Base-by-base conservation (phyloP, 1,284 basidiomycete genomes). In the Sporisorium exsertum region DNA sequence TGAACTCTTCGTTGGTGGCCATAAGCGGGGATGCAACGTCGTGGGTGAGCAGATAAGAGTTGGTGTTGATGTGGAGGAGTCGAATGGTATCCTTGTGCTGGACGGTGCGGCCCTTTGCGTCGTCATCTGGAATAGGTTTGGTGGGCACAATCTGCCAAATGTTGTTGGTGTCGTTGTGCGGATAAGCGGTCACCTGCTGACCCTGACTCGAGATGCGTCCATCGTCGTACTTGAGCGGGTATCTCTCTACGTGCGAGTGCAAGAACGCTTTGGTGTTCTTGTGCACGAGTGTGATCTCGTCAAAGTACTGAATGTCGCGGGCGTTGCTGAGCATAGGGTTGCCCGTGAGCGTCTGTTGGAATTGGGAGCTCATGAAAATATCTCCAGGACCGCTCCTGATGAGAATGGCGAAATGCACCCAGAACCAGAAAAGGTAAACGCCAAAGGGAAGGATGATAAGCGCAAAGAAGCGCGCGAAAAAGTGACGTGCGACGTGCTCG, bases 1-100 rank as follows among this genome's bases (percentile, higher is more conserved):
- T 99, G 86, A 99, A 95, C 86, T 99, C 97, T 86, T 97, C 94
- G 86, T 99, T 98, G 43, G 97, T 99, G 10, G 96, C 91, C 92
- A 95, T 97, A 58, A 95, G 90, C 2, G 97, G 93, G 3, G 94
- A 97, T 0, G 97, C 97, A 65, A 99, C 97, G 85, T 99, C 97
- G 84, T 99, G 97, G 1, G 95, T 95, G 52, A 99, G 87, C 45
- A 99, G 90, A 63, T 91, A 87, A 0, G 91, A 91, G 77, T 95
- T 88, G 9, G 95, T 97, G 85, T 90, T 90, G 84, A 94, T 89
- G 84, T 99, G 97, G 27, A 94, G 88, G 33, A 99, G 89, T 82
- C 95, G 95, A 72, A 99, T 89, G 58, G 93, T 86, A 85, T 99
- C 95, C 69, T 93, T 90, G 81, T 98, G 92, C 61, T 92, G 91